Base-by-base conservation (phyloP, 2,329 filamentous ascomycete genomes). In the Arachnomyces sp. region DNA sequence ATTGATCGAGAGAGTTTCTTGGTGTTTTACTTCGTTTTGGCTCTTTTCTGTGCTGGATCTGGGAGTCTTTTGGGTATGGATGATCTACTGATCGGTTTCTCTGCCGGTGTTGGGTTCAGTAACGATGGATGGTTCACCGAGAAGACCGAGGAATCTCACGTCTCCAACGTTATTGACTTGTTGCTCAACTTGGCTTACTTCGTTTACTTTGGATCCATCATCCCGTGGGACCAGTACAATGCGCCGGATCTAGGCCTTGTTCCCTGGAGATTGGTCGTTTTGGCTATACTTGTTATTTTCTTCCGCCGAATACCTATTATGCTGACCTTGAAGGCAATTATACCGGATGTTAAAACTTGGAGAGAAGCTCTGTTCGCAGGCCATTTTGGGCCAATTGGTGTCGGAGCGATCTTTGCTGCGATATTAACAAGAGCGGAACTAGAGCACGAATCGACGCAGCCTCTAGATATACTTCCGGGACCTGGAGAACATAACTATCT, bases 111-210 rank as follows among this genome's bases (percentile, higher is more conserved):
- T n/a, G 92, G 92, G 40, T 98, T 98, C 70, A 95, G 89, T 52
- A 98, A 98, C 62, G 92, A 98, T 58, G 92, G 92, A 49, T 98
- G 92, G 92, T 98, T 98, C 55, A 84, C 85, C 12, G 85, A 95
- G 57, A 95, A 95, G 72, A 98, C 92, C 0, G 92, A 98, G 59
- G 92, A 98, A 63, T 90, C 92, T 0, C 92, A 96, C 60, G 92
- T 98, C 7, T 96, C 90, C 61, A 96, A 98, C 77, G 92, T 98
- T 59, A 98, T 98, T 57, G 92, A 98, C 71, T 66, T 98, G 60
- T 71, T 98, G 45, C 81, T 98, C 68, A 98, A 98, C 64, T 76
- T 98, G 79, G 77, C 90, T 2, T 98, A 96, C 64, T 98, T 98
- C 62, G 92, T 98, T 52, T 98, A 92, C 61, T 84, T 98, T 49